Evolutionary conservation across 1,284 basidiomycete species (phyloP), one percentile per base, ranked within the genome.

Genomic region (Ustilago esculenta): DNA sequence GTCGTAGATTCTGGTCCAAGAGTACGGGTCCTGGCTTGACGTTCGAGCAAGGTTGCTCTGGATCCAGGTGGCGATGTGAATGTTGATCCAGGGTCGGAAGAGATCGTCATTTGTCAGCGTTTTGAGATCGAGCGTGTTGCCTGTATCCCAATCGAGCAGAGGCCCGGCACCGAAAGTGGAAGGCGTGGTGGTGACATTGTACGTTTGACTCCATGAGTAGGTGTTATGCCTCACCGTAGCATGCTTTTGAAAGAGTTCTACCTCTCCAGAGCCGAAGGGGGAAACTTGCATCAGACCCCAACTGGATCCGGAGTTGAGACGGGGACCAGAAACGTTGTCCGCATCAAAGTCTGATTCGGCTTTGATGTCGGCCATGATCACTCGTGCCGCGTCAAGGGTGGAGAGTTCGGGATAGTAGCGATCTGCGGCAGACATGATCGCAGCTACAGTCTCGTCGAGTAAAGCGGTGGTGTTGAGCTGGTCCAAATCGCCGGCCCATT

Each of bases 341-440:
- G 67, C 25, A 18, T 71, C 39, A 34, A 81, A 81, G 33, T 79
- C 78, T 15, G 73, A 76, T 41, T 81, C 79, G 24, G 78, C 74
- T 42, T 75, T 73, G 55, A 81, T 81, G 32, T 81, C 79, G 3
- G 78, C 71, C 36, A 81, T 61, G 49, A 80, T 72, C 20, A 75
- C 61, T 7, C 78, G 61, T 2, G 53, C 45, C 5, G 76, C 75
- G 42, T 58, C 68, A 17, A 57, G 53, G 0, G 75, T 80, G 18
- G 71, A 61, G 2, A 81, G 51, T 15, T 81, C 79, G 14, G 79
- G 79, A 39, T 59, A 81, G 67, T 81, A 81, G 23, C 79, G 75
- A 2, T 70, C 60, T 5, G 78, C 49, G 20, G 75, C 79, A 6
- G 73, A 74, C 33, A 80, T 32, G 34, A 81, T 63, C 0, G 79